Evolutionary conservation across 1,284 basidiomycete genomes (phyloP).

Genomic region (Meripilus lineatus): DNA sequence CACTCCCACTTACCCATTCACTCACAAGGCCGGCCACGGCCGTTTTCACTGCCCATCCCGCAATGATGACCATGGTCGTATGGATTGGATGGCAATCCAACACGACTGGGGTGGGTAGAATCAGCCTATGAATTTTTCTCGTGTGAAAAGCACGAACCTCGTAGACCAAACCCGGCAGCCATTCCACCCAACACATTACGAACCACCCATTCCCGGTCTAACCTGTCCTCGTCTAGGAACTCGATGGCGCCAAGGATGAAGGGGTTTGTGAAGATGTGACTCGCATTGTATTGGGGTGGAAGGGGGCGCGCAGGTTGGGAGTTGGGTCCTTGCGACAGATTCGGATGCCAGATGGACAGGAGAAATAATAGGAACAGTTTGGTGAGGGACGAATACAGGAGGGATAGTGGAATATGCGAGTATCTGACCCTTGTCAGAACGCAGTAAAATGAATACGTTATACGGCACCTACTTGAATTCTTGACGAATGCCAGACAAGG

Average conservation of each 20-base stretch:
- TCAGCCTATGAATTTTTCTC: neutral
- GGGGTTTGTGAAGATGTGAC: constrained; percentile 24
- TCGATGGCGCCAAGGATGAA: constrained; percentile 37
- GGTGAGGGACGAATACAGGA: constrained; percentile 84
- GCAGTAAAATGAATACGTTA: neutral
- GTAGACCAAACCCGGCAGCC: constrained; percentile 69
- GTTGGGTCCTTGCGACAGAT: constrained; percentile 17
- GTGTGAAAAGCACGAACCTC: constrained; percentile 34
- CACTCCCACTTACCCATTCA: constrained; percentile 57
- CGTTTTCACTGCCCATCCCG: constrained; percentile 75
- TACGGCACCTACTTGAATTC: constrained; percentile 47
- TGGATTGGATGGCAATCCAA: constrained; percentile 71
- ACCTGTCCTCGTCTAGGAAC: constrained; percentile 57
- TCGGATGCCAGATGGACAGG: constrained; percentile 78
- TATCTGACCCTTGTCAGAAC: constrained; percentile 37
- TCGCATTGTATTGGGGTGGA: constrained; percentile 18
- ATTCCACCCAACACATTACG: constrained; percentile 83
- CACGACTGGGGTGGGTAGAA: constrained; percentile 45
- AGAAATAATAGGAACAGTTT: constrained; percentile 83
- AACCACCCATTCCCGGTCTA: constrained; percentile 83
- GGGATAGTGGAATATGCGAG: constrained; percentile 71
- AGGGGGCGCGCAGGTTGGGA: constrained; percentile 16
- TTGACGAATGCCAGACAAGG: constrained; percentile 48
- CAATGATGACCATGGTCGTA: constrained; percentile 73
- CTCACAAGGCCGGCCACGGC: constrained; percentile 55